Evolutionary conservation across 2,329 filamentous ascomycete genomes (phyloP).

Genomic region (Neoarthrinium moseri): DNA sequence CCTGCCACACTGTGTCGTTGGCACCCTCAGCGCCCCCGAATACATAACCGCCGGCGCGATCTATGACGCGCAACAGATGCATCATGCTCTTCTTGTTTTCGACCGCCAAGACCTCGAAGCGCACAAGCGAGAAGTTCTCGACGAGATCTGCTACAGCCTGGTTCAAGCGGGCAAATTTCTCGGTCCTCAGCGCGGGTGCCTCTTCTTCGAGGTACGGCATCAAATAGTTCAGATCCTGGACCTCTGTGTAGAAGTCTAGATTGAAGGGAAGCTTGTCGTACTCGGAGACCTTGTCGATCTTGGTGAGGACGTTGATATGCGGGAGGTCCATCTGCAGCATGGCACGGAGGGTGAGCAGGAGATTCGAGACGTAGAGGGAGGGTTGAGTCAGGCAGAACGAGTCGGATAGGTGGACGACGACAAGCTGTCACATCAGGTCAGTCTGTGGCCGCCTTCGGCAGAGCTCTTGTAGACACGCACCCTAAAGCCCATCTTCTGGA

Average conservation of each 20-base stretch:
- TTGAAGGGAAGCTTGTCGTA: constrained; percentile 92
- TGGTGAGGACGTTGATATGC: constrained; percentile 92
- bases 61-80: constrained; percentile 82
- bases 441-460: constrained; percentile 11
- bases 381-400: constrained; percentile 91
- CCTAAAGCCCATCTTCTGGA: constrained; percentile 90
- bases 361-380: constrained; percentile 90
- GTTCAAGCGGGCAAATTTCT: constrained; percentile 83
- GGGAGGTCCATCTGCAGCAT: constrained; percentile 99
- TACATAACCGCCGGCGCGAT: constrained; percentile 88
- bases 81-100: constrained; percentile 99
- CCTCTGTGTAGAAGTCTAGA: constrained; percentile 95
- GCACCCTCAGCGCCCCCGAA: constrained; percentile 89
- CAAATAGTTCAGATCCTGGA: constrained; percentile 86
- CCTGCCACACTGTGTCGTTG: constrained; percentile 96
- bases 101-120: constrained; percentile 90
- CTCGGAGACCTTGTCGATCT: constrained; percentile 89
- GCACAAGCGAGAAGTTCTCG: constrained; percentile 84
- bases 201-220: constrained; percentile 79
- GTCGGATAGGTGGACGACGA: constrained; percentile 90
- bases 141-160: constrained; percentile 83
- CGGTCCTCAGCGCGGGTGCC: constrained; percentile 64
- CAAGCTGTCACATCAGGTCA: constrained; percentile 63
- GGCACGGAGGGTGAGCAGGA: constrained; percentile 87
- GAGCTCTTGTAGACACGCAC: constrained; percentile 49